A percentile compares a stretch with the other conserved stretches of the same genome.
Evolutionary conservation across 1,139 yeast genomes (phyloP).

Genomic region (Eremothecium gossypii): DNA sequence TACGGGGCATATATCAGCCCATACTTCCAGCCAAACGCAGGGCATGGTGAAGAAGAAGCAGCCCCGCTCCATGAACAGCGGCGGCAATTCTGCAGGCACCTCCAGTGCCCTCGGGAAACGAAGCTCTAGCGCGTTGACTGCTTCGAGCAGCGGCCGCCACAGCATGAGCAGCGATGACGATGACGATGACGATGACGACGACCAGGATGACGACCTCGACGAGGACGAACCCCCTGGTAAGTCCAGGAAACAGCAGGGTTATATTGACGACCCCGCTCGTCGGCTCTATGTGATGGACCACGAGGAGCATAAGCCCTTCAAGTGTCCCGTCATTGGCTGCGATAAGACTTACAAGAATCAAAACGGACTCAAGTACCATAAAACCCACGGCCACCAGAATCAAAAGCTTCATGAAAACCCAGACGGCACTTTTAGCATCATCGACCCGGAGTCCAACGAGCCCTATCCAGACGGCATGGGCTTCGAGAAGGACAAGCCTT

Average conservation of each 20-base stretch:
- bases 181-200: constrained; percentile 28
- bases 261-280: constrained; percentile 88
- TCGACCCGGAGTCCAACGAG: constrained; percentile 85
- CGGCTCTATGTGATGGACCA: constrained; percentile 86
- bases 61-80: constrained; percentile 1
- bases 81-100: background rate
- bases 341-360: constrained; percentile 96
- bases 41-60: constrained; percentile 1
- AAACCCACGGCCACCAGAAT: constrained; percentile 94
- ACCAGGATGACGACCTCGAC: constrained; percentile 27
- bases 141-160: constrained; percentile 9
- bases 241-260: constrained; percentile 40
- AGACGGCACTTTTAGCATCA: constrained; percentile 86
- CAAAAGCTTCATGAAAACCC: constrained; percentile 85
- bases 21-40: constrained; percentile 5
- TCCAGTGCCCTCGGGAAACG: constrained; percentile 2
- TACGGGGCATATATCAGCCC: constrained; percentile 7
- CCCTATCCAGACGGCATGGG: constrained; percentile 91
- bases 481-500: constrained; percentile 95
- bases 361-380: constrained; percentile 91
- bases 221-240: constrained; percentile 21
- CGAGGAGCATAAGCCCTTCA: constrained; percentile 89
- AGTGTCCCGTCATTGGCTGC: constrained; percentile 97
- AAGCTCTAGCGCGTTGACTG: constrained; percentile 5
- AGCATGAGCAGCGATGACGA: constrained; percentile 28